Evolutionary conservation across 345 rosid species (phyloP).

Genomic region (Populus deltoides): DNA sequence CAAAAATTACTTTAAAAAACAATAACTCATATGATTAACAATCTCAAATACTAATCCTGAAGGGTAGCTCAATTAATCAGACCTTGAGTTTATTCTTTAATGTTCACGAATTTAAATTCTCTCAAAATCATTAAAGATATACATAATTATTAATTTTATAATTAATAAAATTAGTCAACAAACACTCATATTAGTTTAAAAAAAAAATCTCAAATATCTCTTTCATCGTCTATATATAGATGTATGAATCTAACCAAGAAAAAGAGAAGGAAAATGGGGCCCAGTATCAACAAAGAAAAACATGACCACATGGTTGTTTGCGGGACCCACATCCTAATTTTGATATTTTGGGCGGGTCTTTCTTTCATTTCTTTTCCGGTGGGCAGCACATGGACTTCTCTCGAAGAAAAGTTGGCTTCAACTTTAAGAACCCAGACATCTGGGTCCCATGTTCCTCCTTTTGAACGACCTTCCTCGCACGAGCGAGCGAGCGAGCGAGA

Average conservation of each 20-base stretch:
- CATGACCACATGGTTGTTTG: constrained; percentile 28
- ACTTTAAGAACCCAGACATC: constrained; percentile 3
- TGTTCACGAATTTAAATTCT: rapidly evolving
- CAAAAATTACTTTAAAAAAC: background rate
- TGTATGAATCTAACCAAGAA: background rate
- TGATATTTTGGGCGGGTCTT: no score
- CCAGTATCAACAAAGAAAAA: constrained; percentile 20
- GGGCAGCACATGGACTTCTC: constrained; percentile 7
- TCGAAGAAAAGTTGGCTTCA: constrained; percentile 25
- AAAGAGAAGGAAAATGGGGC: background rate
- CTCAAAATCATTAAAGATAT: no score
- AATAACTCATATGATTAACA: no score
- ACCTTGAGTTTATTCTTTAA: no score
- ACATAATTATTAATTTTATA: no score
- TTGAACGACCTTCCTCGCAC: background rate
- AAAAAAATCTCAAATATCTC: no score
- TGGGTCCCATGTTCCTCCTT: constrained; percentile 20
- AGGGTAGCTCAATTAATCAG: no score
- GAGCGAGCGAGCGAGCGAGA: background rate
- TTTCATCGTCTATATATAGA: no score
- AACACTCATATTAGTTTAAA: no score
- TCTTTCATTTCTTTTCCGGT: no score
- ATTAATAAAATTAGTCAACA: no score
- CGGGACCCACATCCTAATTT: constrained; percentile 15
- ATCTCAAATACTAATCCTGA: no score